These are phyloP conservation scores for Escovopsis weberi DNA, from an alignment of 2,329 filamentous ascomycete genomes.

Conservation along the genomic window DNA sequence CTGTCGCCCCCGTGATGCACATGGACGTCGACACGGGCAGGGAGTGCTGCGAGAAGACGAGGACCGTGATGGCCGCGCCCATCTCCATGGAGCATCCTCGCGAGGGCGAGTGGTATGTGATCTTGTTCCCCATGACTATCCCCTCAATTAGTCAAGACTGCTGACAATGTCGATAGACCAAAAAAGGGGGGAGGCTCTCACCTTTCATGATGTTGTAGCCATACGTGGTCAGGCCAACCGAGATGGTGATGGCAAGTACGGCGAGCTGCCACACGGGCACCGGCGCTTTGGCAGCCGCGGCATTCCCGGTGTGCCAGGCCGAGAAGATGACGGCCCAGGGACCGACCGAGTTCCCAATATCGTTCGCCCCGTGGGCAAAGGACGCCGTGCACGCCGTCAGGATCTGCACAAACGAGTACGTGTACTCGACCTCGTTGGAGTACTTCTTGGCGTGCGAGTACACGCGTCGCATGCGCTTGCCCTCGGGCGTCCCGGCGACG, in stretches of 20 bases:
- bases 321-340: conserved; percentile 57
- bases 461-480: conserved; percentile 30
- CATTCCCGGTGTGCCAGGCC: conserved; percentile 49
- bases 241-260: conserved; percentile 49
- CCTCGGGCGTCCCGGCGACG: conserved; percentile 10
- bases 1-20: conserved; percentile 69
- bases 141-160: neutral
- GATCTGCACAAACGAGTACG: conserved; percentile 52
- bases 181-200: conserved; percentile 19
- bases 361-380: conserved; percentile 65
- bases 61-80: conserved; percentile 62
- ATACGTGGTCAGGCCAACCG: conserved; percentile 55
- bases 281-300: conserved; percentile 44
- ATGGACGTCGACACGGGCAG: conserved; percentile 65
- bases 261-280: conserved; percentile 68
- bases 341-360: conserved; percentile 58
- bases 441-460: conserved; percentile 52
- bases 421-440: conserved; percentile 54
- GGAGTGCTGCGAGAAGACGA: conserved; percentile 60
- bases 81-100: conserved; percentile 61
- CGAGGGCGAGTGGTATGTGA: conserved; percentile 51
- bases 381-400: conserved; percentile 57
- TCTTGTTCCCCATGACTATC: conserved; percentile 66
- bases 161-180: neutral
- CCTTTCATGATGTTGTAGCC: conserved; percentile 78